These are phyloP conservation scores for Quercus robur DNA, from an alignment of 306 rosid genomes.

Conservation along the genomic window DNA sequence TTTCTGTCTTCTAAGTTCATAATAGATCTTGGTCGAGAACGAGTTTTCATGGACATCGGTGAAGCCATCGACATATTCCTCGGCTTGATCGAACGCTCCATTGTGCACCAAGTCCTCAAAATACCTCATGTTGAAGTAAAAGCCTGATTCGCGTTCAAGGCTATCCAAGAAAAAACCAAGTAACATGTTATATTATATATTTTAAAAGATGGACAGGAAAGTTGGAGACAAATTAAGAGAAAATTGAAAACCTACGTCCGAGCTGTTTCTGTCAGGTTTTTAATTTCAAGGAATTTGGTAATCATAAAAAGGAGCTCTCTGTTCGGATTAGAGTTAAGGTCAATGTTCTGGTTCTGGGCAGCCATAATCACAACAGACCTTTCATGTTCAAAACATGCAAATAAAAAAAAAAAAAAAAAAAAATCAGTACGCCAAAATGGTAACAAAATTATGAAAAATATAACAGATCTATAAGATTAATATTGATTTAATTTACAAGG, in stretches of 20 bases:
- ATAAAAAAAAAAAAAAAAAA: too few species aligned
- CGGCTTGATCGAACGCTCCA: conserved; percentile 13
- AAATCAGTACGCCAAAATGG: too few species aligned
- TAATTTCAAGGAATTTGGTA: not conserved
- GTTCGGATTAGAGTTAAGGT: too few species aligned
- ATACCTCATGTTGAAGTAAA: not conserved
- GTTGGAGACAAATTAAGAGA: not conserved
- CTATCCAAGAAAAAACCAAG: not conserved
- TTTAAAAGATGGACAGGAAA: not conserved
- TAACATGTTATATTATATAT: too few species aligned
- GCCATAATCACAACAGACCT: too few species aligned
- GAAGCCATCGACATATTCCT: conserved; percentile 18
- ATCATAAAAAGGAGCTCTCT: not conserved
- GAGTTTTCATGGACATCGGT: conserved; percentile 15
- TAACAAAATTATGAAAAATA: too few species aligned
- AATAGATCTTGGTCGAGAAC: not conserved
- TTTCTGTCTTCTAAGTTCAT: conserved; percentile 16
- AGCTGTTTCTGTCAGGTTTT: conserved; percentile 4
- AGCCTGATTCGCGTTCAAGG: not conserved
- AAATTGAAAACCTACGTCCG: not conserved
- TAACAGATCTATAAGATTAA: too few species aligned
- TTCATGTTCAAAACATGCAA: too few species aligned
- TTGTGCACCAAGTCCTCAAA: not conserved
- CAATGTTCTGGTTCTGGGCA: too few species aligned
- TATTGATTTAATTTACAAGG: too few species aligned